phyloP scores from a whole-genome alignment of 257 asterid genomes.

The Ilex aquifolium region DNA sequence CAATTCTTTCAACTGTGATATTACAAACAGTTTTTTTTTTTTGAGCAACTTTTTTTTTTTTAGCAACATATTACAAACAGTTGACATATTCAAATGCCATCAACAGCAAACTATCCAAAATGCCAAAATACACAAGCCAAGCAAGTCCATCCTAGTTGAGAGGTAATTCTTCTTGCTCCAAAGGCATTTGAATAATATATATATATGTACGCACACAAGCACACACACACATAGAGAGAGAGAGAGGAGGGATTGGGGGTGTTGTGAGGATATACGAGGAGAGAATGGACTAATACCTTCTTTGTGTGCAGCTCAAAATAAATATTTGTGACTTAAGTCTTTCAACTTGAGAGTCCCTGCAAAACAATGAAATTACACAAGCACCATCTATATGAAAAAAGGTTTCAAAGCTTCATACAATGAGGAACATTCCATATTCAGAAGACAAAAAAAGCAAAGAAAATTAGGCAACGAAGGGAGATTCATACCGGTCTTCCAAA shows the following conservation, averaged over 20 bases:
- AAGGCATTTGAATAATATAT: too few species aligned
- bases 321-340: conserved; percentile 78
- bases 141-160: too few species aligned
- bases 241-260: neutral
- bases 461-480: conserved; percentile 8
- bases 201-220: too few species aligned
- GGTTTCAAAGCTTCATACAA: neutral
- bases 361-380: conserved; percentile 13
- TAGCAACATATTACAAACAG: too few species aligned
- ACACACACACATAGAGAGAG: neutral
- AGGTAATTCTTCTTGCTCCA: too few species aligned
- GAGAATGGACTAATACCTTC: conserved; percentile 48
- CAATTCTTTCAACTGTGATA: too few species aligned
- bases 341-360: conserved; percentile 92
- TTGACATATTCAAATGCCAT: too few species aligned
- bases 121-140: too few species aligned
- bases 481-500: conserved; percentile 56
- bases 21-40: too few species aligned
- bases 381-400: conserved; percentile 8
- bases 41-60: too few species aligned
- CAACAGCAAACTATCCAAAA: too few species aligned
- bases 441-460: neutral
- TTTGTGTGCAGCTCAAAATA: conserved; percentile 76
- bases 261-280: neutral
- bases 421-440: neutral